Conservation (phyloP, 768 basidiomycete genomes). For the Hemileccinum rubropunctum region DNA sequence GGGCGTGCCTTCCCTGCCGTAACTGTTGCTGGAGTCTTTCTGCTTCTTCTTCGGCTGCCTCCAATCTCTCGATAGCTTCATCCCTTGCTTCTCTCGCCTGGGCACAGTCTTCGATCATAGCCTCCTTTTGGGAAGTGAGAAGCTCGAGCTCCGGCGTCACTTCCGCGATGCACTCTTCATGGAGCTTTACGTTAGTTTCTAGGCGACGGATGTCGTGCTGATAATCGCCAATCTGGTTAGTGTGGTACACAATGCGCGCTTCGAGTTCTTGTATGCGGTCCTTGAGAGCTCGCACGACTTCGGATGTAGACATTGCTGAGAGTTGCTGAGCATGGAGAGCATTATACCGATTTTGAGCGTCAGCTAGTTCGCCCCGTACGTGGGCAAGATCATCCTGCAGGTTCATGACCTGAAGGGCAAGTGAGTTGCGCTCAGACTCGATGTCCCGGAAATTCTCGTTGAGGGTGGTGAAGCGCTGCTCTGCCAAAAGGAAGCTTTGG, state of each 20-base stretch:
- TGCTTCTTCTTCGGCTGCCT: constrained; percentile 60
- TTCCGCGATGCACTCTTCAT: constrained; percentile 72
- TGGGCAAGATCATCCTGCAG: constrained; percentile 54
- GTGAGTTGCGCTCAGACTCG: constrained; percentile 65
- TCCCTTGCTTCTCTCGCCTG: constrained; percentile 74
- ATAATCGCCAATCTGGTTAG: constrained; percentile 73
- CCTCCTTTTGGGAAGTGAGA: constrained; percentile 62
- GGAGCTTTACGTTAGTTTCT: constrained; percentile 69
- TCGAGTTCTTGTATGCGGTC: constrained; percentile 71
- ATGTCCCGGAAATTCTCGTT: constrained; percentile 49
- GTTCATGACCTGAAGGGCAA: constrained; percentile 62
- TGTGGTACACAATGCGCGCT: constrained; percentile 57
- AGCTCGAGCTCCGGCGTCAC: constrained; percentile 69
- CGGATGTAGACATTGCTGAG: constrained; percentile 55
- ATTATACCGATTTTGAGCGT: constrained; percentile 60
- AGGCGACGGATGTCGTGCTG: constrained; percentile 77
- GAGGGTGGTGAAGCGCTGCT: constrained; percentile 44
- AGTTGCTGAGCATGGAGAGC: constrained; percentile 66
- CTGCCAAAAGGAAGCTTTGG: constrained; percentile 25
- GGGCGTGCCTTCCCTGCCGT: constrained; percentile 18
- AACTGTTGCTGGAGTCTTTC: constrained; percentile 42
- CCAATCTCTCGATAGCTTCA: constrained; percentile 51
- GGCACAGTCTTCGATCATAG: constrained; percentile 84
- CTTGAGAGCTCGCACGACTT: constrained; percentile 53
- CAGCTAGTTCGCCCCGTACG: constrained; percentile 51